Percentiles rank a stretch among this genome's conserved stretches.
Evolutionary conservation across 108 stramenopile species (phyloP).

Genomic region (Pseudonitzschia pungens): DNA sequence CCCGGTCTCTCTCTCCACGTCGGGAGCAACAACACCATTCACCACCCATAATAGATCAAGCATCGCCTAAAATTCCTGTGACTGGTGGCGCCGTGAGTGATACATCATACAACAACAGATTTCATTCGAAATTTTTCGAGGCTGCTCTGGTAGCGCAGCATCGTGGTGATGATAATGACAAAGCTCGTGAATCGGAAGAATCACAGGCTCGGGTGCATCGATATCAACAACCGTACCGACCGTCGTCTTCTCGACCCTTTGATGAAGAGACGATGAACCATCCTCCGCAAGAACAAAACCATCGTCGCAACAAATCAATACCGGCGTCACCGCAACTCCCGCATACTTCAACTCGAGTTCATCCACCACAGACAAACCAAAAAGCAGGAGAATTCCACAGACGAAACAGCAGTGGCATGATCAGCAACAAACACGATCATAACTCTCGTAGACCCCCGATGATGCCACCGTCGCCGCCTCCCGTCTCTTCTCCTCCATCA

Average conservation of each 20-base stretch:
- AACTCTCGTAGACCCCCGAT: not conserved
- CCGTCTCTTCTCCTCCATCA: not conserved
- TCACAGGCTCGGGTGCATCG: not conserved
- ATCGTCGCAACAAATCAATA: not conserved
- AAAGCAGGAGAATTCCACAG: not conserved
- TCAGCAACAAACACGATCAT: not conserved
- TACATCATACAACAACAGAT: conserved; percentile 19
- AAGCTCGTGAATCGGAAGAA: not conserved
- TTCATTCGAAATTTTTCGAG: conserved; percentile 44
- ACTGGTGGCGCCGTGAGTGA: conserved; percentile 15
- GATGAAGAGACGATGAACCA: not conserved
- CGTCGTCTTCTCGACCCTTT: not conserved
- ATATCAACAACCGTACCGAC: not conserved
- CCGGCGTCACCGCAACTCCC: not conserved
- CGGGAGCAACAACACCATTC: conserved; percentile 13
- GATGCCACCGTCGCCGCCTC: conserved; percentile 8
- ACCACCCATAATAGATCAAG: not conserved
- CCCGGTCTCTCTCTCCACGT: conserved; percentile 32
- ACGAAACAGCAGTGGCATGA: too few species aligned
- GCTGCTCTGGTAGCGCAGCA: conserved; percentile 36
- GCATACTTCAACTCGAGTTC: not conserved
- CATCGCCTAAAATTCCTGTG: not conserved
- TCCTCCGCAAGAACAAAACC: not conserved
- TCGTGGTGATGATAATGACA: conserved; percentile 6
- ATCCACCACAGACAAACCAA: not conserved